Evolutionary conservation across 2,329 filamentous ascomycete genomes (phyloP).

Genomic region (Ophiostoma quercus): DNA sequence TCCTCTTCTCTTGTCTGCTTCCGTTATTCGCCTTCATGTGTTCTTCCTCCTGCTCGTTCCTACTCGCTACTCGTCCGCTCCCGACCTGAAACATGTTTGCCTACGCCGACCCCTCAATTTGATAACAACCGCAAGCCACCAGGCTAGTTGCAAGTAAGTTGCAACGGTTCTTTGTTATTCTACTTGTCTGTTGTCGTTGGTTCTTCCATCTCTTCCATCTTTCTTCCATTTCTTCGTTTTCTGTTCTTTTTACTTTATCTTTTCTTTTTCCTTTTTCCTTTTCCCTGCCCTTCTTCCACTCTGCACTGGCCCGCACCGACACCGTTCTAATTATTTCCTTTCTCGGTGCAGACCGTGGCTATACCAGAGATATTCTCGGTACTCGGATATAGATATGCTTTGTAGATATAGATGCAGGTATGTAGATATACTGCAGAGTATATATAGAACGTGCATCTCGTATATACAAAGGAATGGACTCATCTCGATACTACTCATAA

Average conservation of each 20-base stretch:
- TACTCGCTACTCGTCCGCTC: neutral
- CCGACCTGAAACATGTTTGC: slow-evolving; percentile 7
- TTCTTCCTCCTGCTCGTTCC: neutral
- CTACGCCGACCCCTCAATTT: neutral
- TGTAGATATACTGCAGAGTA: too few species aligned
- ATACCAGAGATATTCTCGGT: neutral
- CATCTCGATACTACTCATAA: too few species aligned
- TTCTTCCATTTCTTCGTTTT: neutral
- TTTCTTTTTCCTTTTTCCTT: neutral
- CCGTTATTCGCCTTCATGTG: neutral
- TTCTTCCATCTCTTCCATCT: neutral
- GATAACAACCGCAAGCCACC: neutral
- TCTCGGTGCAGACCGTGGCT: neutral
- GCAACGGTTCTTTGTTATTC: slow-evolving; percentile 6
- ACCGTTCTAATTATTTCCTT: neutral
- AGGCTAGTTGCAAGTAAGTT: too few species aligned
- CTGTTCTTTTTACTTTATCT: neutral
- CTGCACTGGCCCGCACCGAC: neutral
- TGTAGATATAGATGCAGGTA: too few species aligned
- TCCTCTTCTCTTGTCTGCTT: neutral
- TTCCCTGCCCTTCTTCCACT: neutral
- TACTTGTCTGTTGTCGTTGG: neutral
- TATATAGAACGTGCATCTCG: too few species aligned
- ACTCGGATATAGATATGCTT: too few species aligned
- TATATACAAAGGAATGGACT: too few species aligned